phyloP scores from a whole-genome alignment of 345 rosid species.

The Aquilaria malaccensis region DNA sequence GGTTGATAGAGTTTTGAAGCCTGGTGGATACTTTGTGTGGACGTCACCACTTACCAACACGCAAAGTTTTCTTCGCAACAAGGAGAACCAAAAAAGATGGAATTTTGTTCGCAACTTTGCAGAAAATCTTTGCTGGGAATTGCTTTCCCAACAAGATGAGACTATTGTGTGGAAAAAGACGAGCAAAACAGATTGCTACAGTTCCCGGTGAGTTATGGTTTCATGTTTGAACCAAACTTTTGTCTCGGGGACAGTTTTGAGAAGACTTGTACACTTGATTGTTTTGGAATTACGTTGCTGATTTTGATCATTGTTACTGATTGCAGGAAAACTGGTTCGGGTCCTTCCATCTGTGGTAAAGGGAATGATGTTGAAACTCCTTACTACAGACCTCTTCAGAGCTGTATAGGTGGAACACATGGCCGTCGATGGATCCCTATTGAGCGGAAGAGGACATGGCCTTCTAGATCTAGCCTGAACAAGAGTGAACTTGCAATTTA shows the following conservation, averaged over 20 bases:
- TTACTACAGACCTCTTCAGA: slow-evolving; percentile 76
- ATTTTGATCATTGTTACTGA: slow-evolving; percentile 16
- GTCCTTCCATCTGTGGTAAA: slow-evolving; percentile 69
- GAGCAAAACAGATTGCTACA: slow-evolving; percentile 58
- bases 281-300: neutral
- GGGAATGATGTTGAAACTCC: slow-evolving; percentile 86
- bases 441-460: slow-evolving; percentile 74
- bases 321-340: slow-evolving; percentile 70
- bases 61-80: slow-evolving; percentile 42
- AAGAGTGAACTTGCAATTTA: slow-evolving; percentile 69
- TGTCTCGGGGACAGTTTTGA: too few relatives aligned
- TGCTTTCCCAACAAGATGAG: slow-evolving; percentile 85
- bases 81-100: slow-evolving; percentile 66
- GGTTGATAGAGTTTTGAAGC: slow-evolving; percentile 85
- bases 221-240: too few relatives aligned
- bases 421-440: slow-evolving; percentile 91
- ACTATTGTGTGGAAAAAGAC: slow-evolving; percentile 98
- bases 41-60: slow-evolving; percentile 85
- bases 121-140: slow-evolving; percentile 84
- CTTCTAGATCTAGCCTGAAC: slow-evolving; percentile 68
- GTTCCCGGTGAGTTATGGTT: slow-evolving; percentile 49
- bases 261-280: too few relatives aligned
- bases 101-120: slow-evolving; percentile 61
- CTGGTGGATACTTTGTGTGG: slow-evolving; percentile 99
- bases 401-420: slow-evolving; percentile 77